Evolutionary conservation across 1,139 yeast species (phyloP).

Genomic region (Taphrina deformans): DNA sequence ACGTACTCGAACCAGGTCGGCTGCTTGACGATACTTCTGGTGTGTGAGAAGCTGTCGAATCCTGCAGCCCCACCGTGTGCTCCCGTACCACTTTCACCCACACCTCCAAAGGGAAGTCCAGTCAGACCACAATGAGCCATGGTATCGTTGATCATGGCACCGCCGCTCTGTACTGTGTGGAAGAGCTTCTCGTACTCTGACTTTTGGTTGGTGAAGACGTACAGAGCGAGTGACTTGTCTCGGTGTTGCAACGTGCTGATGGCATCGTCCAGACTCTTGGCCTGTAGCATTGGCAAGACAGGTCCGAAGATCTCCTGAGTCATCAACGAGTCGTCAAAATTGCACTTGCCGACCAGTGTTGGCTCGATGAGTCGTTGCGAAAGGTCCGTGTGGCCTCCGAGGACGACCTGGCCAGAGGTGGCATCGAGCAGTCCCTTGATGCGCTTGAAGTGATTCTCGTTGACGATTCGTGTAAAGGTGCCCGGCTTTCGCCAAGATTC

Average conservation of each 20-base stretch:
- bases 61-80: constrained; percentile 75
- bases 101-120: constrained; percentile 89
- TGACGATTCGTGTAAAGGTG: constrained; percentile 65
- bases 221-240: constrained; percentile 87
- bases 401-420: constrained; percentile 60
- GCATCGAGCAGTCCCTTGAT: constrained; percentile 51
- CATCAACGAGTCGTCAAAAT: constrained; percentile 72
- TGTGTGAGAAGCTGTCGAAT: constrained; percentile 72
- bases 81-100: constrained; percentile 75
- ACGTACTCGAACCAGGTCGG: constrained; percentile 29
- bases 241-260: constrained; percentile 55
- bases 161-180: constrained; percentile 69
- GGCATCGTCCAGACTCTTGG: constrained; percentile 53
- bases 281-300: constrained; percentile 68
- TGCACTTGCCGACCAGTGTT: constrained; percentile 63
- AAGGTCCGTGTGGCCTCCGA: constrained; percentile 55
- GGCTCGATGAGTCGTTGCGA: constrained; percentile 64
- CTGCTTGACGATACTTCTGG: constrained; percentile 60
- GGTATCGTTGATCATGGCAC: constrained; percentile 67
- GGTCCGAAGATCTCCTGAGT: constrained; percentile 82
- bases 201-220: constrained; percentile 55
- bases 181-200: constrained; percentile 57
- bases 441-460: constrained; percentile 58
- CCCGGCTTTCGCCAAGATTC: constrained; percentile 40
- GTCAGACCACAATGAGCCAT: constrained; percentile 68